Percentiles rank a stretch among this genome's conserved stretches.
phyloP scores from a whole-genome alignment of 75 land plant species.

The Cryptomeria japonica region DNA sequence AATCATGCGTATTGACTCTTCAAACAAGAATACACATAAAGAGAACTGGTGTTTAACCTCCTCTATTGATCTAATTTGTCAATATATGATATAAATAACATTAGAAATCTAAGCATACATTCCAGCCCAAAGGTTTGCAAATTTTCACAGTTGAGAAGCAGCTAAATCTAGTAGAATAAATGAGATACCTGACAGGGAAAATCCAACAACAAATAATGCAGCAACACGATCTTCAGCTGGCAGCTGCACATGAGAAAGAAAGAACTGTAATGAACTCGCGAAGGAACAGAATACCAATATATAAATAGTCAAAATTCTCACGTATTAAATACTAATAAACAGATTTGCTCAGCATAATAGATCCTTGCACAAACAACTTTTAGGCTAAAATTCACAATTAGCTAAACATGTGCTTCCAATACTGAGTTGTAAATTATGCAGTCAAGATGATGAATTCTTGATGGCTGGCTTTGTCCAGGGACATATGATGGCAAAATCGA shows the following conservation, averaged over 20 bases:
- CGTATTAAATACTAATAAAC: not conserved
- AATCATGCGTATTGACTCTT: not conserved
- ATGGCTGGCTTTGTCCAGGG: no score
- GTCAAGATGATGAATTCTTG: not conserved
- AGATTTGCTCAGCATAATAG: not conserved
- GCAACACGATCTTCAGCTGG: slow-evolving; percentile 58
- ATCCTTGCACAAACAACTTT: not conserved
- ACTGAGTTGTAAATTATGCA: not conserved
- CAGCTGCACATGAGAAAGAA: slow-evolving; percentile 37
- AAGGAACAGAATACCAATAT: not conserved
- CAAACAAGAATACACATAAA: not conserved
- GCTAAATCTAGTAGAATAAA: not conserved
- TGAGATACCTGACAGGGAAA: slow-evolving; percentile 55
- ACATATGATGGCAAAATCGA: not conserved
- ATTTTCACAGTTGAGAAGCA: not conserved
- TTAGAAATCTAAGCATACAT: not conserved
- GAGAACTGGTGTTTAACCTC: not conserved
- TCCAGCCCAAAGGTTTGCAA: not conserved
- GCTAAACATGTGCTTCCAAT: not conserved
- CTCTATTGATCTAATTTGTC: not conserved
- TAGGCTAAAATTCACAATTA: not conserved
- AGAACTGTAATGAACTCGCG: not conserved
- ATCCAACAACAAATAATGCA: slow-evolving; percentile 77
- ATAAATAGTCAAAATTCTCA: not conserved
- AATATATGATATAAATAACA: not conserved